Conservation (phyloP, 140 eudicot species). For the Bidens hawaiensis region DNA sequence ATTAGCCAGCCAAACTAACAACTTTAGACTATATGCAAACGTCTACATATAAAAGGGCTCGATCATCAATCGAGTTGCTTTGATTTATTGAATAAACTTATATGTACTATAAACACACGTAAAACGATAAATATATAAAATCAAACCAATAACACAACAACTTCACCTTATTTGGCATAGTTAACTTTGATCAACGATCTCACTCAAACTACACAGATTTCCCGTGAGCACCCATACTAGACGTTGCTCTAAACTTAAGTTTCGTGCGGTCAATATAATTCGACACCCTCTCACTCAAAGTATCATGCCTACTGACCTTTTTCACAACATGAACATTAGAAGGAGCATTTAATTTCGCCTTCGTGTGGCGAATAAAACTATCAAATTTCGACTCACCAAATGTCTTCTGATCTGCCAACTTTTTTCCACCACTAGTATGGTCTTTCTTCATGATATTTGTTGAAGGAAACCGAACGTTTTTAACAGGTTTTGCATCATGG, state of each 20-base stretch:
- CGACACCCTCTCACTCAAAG: slow-evolving; percentile 48
- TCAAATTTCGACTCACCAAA: slow-evolving; percentile 25
- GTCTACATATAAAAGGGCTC: no score
- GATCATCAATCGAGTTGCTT: no score
- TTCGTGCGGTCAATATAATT: slow-evolving; percentile 41
- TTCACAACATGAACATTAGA: slow-evolving; percentile 21
- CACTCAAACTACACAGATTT: slow-evolving; percentile 14
- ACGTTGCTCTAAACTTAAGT: slow-evolving; percentile 39
- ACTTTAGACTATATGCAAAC: no score
- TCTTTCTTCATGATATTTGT: neutral
- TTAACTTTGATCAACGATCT: slow-evolving; percentile 6
- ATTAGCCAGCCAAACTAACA: no score
- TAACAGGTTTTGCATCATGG: slow-evolving; percentile 6
- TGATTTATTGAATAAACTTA: no score
- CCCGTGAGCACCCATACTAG: slow-evolving; percentile 33
- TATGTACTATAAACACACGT: no score
- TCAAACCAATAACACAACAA: no score
- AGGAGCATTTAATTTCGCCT: slow-evolving; percentile 33
- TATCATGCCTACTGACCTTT: slow-evolving; percentile 27
- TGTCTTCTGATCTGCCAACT: slow-evolving; percentile 20
- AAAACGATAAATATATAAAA: no score
- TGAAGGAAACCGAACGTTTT: slow-evolving; percentile 16
- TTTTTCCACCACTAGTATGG: slow-evolving; percentile 6
- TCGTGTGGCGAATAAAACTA: slow-evolving; percentile 39
- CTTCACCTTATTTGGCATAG: slow-evolving; percentile 18